These are phyloP conservation scores for Gynochthodes officinalis DNA, from an alignment of 257 asterid genomes.

Conservation along the genomic window DNA sequence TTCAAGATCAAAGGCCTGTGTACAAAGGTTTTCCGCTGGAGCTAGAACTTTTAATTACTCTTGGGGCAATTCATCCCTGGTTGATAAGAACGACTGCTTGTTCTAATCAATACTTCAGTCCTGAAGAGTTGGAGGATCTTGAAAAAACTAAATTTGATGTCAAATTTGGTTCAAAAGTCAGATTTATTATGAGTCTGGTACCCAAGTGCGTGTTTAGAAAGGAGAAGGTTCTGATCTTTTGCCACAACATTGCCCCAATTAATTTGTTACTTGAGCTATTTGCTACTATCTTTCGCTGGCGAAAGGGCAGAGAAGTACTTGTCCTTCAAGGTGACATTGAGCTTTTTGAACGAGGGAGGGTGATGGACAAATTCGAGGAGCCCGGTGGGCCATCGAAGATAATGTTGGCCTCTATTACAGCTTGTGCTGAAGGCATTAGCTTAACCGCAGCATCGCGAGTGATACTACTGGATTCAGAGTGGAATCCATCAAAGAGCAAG, in stretches of 20 bases:
- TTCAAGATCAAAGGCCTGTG: slow-evolving; percentile 71
- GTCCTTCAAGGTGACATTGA: slow-evolving; percentile 97
- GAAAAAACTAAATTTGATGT: slow-evolving; percentile 69
- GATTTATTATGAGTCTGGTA: slow-evolving; percentile 89
- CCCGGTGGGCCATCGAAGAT: slow-evolving; percentile 80
- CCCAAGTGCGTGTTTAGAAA: slow-evolving; percentile 69
- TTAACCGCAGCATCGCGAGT: slow-evolving; percentile 93
- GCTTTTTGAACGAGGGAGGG: slow-evolving; percentile 86
- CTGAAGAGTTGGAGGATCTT: slow-evolving; percentile 63
- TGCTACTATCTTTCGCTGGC: slow-evolving; percentile 74
- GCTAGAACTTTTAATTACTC: slow-evolving; percentile 79
- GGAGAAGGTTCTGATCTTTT: slow-evolving; percentile 80
- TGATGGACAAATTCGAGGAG: slow-evolving; percentile 93
- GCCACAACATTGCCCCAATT: slow-evolving; percentile 95
- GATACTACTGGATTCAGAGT: slow-evolving; percentile 83
- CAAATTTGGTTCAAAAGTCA: slow-evolving; percentile 78
- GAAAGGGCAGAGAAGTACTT: slow-evolving; percentile 76
- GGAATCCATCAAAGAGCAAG: slow-evolving; percentile 98
- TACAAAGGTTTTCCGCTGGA: slow-evolving; percentile 91
- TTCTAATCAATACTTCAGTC: slow-evolving; percentile 59
- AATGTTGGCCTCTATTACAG: slow-evolving; percentile 93
- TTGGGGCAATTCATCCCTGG: slow-evolving; percentile 99
- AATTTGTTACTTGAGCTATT: slow-evolving; percentile 76
- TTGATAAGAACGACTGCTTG: slow-evolving; percentile 73
- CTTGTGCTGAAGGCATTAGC: slow-evolving; percentile 96